Evolutionary conservation across 352 stramenopile species (phyloP), one percentile per base, ranked within the genome.

Genomic region (Globisporangium takayamanum): DNA sequence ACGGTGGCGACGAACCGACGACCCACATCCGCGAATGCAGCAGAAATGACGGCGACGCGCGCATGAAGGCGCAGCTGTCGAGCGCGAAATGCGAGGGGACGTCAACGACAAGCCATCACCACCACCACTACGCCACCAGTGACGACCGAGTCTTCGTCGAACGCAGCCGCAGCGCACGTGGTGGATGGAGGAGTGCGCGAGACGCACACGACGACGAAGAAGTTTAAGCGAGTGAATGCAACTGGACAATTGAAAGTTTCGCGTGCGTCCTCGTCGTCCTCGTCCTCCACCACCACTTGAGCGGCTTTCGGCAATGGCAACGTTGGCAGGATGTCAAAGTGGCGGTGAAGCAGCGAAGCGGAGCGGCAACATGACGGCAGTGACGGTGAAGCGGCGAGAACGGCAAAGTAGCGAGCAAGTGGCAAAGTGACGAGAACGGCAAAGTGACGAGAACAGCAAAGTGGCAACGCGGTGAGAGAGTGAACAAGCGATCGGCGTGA

Each of bases 41-140:
- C 39, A 45, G 39, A 73, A 64, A 65, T 63, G 60, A 55, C 45
- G 66, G 68, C 74, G 66, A 49, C 66, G 54, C 33, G 33, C 33
- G 33, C 33, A 39, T 39, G 33, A 39, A 39, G 33, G 33, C 33
- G 33, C 33, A 39, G 33, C 33, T 39, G 33, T 39, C 33, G 33
- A 39, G 33, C 33, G 33, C 33, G 33, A 39, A 39, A 39, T 39
- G 33, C 33, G 33, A 12, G 6, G 6, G 33, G 33, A 52, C 60
- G 49, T 62, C 33, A 6, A 39, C 60, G 49, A 60, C 33, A 3
- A 39, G 33, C 33, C 33, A 39, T 11, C 33, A 12, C 4, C 33
- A 39, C 33, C 4, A 39, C 33, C 4, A 39, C 33, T 6, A 12
- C 33, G 6, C 33, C 28, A 33, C 28, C 28, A 33, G 3, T 5